A percentile compares a stretch with the other conserved stretches of the same genome.
Conservation (phyloP, 2,329 filamentous ascomycete species). For the Penicillium sp. region DNA sequence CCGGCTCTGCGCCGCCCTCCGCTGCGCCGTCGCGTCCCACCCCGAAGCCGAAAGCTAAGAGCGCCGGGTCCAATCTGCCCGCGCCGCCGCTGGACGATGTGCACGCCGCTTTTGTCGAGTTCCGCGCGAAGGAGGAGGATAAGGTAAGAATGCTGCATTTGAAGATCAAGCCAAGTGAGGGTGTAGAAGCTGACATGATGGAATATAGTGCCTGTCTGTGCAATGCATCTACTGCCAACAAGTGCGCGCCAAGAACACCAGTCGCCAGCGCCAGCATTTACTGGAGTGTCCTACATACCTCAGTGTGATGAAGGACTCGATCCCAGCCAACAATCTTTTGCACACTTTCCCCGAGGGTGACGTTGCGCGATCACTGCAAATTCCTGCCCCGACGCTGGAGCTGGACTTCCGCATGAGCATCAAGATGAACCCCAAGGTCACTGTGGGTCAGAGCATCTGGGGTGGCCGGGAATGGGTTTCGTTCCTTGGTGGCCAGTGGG, state of each 20-base stretch:
- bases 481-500: constrained; percentile 55
- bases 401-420: constrained; percentile 57
- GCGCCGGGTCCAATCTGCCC: constrained; percentile 43
- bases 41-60: constrained; percentile 42
- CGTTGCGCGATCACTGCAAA: constrained; percentile 49
- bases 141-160: constrained; percentile 33
- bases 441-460: constrained; percentile 49
- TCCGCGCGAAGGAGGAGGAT: constrained; percentile 50
- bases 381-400: constrained; percentile 51
- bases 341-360: constrained; percentile 54
- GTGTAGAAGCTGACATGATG: not conserved
- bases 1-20: constrained; percentile 33
- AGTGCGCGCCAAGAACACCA: constrained; percentile 54
- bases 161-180: not conserved
- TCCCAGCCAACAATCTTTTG: constrained; percentile 53
- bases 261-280: constrained; percentile 51
- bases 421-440: constrained; percentile 54
- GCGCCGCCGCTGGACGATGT: constrained; percentile 52
- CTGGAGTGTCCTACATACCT: constrained; percentile 53
- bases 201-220: constrained; percentile 47
- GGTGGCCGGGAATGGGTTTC: constrained; percentile 56
- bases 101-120: constrained; percentile 52
- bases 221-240: constrained; percentile 55
- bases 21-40: constrained; percentile 38
- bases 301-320: constrained; percentile 55